A percentile compares a stretch with the other conserved stretches of the same genome.
Evolutionary conservation across 805 yeast species (phyloP).

Genomic region (Wickerhamiella qilinensis): DNA sequence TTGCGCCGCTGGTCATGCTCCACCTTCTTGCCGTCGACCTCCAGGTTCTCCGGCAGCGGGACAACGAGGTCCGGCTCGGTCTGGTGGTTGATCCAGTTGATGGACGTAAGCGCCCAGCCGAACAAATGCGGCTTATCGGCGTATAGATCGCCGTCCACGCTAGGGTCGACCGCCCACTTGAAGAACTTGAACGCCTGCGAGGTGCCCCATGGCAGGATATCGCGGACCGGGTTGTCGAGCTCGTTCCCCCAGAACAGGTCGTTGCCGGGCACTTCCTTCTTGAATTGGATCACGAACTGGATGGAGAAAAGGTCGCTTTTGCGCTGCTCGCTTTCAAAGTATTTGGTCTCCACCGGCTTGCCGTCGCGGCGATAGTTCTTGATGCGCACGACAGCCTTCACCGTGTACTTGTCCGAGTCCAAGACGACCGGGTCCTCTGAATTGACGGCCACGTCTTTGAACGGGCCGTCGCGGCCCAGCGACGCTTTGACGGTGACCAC

Average conservation of each 20-base stretch:
- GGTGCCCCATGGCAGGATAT: constrained; percentile 39
- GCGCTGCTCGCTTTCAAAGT: constrained; percentile 17
- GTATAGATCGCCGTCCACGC: constrained; percentile 46
- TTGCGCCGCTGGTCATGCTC: constrained; percentile 25
- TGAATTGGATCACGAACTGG: constrained; percentile 29
- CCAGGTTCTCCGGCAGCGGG: constrained; percentile 15
- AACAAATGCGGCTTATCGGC: constrained; percentile 46
- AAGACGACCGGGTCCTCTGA: constrained; percentile 24
- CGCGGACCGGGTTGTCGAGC: constrained; percentile 40
- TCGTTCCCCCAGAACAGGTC: constrained; percentile 56
- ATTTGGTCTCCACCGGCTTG: constrained; percentile 23
- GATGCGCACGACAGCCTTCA: constrained; percentile 28
- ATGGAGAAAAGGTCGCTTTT: constrained; percentile 21
- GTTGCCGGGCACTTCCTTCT: constrained; percentile 29
- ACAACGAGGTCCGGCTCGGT: constrained; percentile 5
- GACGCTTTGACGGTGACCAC: constrained; percentile 8
- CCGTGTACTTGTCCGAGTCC: constrained; percentile 26
- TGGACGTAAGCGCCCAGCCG: constrained; percentile 43
- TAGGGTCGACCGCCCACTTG: constrained; percentile 44
- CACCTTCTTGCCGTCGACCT: constrained; percentile 8
- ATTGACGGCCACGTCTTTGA: constrained; percentile 29
- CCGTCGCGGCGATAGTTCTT: constrained; percentile 29
- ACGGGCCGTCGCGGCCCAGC: constrained; percentile 10
- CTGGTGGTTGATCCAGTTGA: constrained; percentile 28
- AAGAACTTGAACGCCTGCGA: constrained; percentile 41